phyloP scores from a whole-genome alignment of 1,284 basidiomycete species.

The Pterula multifida region DNA sequence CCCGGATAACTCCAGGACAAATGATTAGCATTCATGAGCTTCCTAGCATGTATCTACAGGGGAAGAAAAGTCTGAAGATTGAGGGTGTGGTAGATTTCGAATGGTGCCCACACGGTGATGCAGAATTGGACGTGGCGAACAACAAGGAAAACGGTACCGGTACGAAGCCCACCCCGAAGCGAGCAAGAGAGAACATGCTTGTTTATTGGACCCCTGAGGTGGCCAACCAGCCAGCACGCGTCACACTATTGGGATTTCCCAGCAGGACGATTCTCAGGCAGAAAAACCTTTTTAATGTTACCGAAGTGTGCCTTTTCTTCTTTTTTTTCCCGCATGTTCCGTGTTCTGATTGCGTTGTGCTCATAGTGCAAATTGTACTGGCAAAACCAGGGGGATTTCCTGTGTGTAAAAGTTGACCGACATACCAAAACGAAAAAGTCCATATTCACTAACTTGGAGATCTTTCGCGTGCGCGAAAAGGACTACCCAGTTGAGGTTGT shows the following conservation, averaged over 20 bases:
- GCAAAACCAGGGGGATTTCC: slow-evolving; percentile 98
- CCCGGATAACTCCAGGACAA: slow-evolving; percentile 78
- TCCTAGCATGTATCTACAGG: slow-evolving; percentile 88
- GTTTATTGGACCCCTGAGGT: slow-evolving; percentile 98
- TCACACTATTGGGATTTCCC: slow-evolving; percentile 87
- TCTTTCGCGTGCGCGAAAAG: slow-evolving; percentile 96
- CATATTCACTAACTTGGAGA: slow-evolving; percentile 96
- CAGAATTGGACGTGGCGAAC: slow-evolving; percentile 69
- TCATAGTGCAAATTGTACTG: slow-evolving; percentile 91
- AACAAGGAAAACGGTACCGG: slow-evolving; percentile 27
- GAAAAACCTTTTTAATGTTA: slow-evolving; percentile 98
- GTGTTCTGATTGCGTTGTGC: slow-evolving; percentile 5
- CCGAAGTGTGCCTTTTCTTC: slow-evolving; percentile 55
- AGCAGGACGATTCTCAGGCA: slow-evolving; percentile 78
- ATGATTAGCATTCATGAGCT: slow-evolving; percentile 96
- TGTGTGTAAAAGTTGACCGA: slow-evolving; percentile 98
- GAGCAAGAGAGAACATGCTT: slow-evolving; percentile 83
- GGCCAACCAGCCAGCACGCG: slow-evolving; percentile 91
- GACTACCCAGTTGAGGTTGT: slow-evolving; percentile 97
- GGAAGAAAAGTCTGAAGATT: slow-evolving; percentile 96
- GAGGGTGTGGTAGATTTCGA: slow-evolving; percentile 98
- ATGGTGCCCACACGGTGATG: slow-evolving; percentile 93
- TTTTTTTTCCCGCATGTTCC: slow-evolving; percentile 2
- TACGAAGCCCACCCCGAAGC: slow-evolving; percentile 41
- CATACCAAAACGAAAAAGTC: slow-evolving; percentile 99